Base-by-base conservation (phyloP, 179 eudicot species). In the Pouteria campechiana region DNA sequence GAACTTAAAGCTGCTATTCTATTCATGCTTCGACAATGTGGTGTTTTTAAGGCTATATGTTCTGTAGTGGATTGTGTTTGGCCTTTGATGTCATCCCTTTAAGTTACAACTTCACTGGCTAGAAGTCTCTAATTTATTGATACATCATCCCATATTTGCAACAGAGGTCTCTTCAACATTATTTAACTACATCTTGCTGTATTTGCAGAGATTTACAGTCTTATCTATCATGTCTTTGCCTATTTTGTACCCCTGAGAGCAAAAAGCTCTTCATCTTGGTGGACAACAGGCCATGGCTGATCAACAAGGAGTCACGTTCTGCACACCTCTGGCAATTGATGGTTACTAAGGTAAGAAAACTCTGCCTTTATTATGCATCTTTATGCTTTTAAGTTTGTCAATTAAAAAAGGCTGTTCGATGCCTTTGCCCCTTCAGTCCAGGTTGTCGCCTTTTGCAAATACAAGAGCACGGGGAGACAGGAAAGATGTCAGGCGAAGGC, bases 261-360 rank as follows among this genome's bases (percentile, higher is more conserved):
- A 78, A 76, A 59, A 73, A 57, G 29, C 58, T 86, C 33, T 90
- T 74, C 60, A 80, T 90, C 56, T 57, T 90, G 73, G 98, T 90
- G 58, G 98, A 90, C 67, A 90, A 90, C 59, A 54, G 84, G 46
- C 98, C 98, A 62, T 90, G 96, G 98, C 71, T 82, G 15, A 62
- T 79, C 61, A 83, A 83, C 31, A 71, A 69, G 35, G 96, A 73
- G 25, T 73, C 83, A 23, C 74, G 84, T 12, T 82, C 87, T 41
- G 88, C 96, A 24, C 96, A 79, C 61, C 60, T 86, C 50, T 86
- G 98, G 98, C 98, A 86, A 57, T 73, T 86, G 72, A 86, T 90
- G 96, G 94, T 90, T 58, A 90, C 94, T 42, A 90, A 90, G 96
- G 96, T 90, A 61, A 47, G 41, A 34, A 28, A 12, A 57, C 29